Percentiles rank a stretch among this genome's conserved stretches.
Evolutionary conservation across 2,329 filamentous ascomycete genomes (phyloP).

Genomic region (Xylariaceae sp.): DNA sequence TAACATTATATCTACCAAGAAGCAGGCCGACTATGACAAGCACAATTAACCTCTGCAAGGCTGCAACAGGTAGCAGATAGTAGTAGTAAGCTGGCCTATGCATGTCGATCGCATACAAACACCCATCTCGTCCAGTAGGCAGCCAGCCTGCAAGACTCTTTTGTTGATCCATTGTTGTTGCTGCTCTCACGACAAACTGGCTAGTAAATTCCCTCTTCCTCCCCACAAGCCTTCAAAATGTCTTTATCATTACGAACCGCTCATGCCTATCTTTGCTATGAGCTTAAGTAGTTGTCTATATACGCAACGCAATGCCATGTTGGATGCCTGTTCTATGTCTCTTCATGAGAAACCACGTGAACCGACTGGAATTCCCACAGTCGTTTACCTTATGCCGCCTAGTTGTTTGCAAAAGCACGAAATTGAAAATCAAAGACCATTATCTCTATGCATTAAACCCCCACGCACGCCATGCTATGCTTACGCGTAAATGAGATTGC

Average conservation of each 20-base stretch:
- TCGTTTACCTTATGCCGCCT: slow-evolving; percentile 28
- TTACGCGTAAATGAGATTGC: slow-evolving; percentile 34
- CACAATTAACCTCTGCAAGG: slow-evolving; percentile 12
- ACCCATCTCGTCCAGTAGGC: slow-evolving; percentile 20
- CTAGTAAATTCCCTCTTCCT: neutral
- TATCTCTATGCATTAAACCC: slow-evolving; percentile 31
- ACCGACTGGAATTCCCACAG: slow-evolving; percentile 32
- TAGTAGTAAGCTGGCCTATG: slow-evolving; percentile 20
- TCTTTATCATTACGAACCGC: slow-evolving; percentile 28
- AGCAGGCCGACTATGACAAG: slow-evolving; percentile 15
- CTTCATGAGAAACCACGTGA: slow-evolving; percentile 24
- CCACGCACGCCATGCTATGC: slow-evolving; percentile 28
- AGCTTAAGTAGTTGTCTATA: slow-evolving; percentile 23
- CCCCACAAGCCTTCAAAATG: slow-evolving; percentile 5
- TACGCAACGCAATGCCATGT: slow-evolving; percentile 22
- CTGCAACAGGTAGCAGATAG: slow-evolving; percentile 24
- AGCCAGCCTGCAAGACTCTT: neutral
- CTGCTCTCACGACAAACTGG: neutral
- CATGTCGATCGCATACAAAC: slow-evolving; percentile 23
- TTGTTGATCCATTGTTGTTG: neutral
- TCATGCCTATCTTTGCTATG: slow-evolving; percentile 25
- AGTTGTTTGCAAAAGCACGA: slow-evolving; percentile 21
- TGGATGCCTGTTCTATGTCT: slow-evolving; percentile 28
- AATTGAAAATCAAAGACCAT: slow-evolving; percentile 28
- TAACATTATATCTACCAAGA: slow-evolving; percentile 30